phyloP scores from a whole-genome alignment of 495 filamentous ascomycete genomes.

The Aspergillus biplanus region DNA sequence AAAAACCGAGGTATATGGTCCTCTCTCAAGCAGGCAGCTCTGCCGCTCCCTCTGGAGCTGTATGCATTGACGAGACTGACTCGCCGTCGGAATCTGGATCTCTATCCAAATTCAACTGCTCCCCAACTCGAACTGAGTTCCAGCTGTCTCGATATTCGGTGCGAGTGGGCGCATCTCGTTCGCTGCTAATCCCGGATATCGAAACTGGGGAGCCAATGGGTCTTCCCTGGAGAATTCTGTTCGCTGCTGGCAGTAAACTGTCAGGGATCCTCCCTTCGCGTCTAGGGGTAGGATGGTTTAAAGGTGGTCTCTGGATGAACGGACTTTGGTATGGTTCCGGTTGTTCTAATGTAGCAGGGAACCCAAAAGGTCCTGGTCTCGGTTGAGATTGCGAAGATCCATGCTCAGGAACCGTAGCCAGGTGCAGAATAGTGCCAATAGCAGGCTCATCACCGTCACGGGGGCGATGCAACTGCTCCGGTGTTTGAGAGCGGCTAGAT shows the following conservation, averaged over 20 bases:
- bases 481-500: slow-evolving; percentile 31
- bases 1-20: no score
- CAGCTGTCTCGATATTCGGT: not conserved
- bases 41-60: slow-evolving; percentile 24
- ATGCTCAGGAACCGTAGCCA: not conserved
- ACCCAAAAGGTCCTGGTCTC: not conserved
- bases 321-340: not conserved
- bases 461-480: slow-evolving; percentile 27
- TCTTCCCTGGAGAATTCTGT: not conserved
- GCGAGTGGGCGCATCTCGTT: not conserved
- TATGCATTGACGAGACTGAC: slow-evolving; percentile 31
- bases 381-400: not conserved
- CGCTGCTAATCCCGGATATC: not conserved
- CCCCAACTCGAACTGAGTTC: slow-evolving; percentile 2
- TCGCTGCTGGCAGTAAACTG: slow-evolving; percentile 1
- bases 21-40: not conserved
- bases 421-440: not conserved
- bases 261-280: slow-evolving; percentile 4
- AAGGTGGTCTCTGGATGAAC: not conserved
- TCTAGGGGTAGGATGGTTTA: slow-evolving; percentile 5
- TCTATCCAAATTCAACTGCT: slow-evolving; percentile 1
- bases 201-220: slow-evolving; percentile 9
- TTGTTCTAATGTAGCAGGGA: not conserved
- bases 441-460: not conserved
- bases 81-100: slow-evolving; percentile 17